Evolutionary conservation across 805 yeast species (phyloP).

Genomic region (Teunomyces gatunensis): DNA sequence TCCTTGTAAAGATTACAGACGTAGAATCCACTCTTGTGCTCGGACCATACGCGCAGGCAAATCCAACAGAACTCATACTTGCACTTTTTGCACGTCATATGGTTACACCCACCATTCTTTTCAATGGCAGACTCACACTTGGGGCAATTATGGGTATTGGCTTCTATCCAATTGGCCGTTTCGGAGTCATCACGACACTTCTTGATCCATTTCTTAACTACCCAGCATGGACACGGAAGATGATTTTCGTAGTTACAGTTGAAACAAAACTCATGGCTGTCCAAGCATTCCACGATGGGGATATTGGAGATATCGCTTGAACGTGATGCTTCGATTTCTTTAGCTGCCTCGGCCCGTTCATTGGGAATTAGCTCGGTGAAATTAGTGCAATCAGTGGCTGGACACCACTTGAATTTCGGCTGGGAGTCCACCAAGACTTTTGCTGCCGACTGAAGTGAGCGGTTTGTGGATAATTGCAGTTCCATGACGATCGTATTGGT

Average conservation of each 20-base stretch:
- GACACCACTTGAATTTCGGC: conserved; percentile 70
- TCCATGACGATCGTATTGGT: conserved; percentile 8
- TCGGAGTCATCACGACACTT: conserved; percentile 86
- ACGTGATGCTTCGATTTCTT: conserved; percentile 1
- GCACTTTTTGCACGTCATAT: conserved; percentile 86
- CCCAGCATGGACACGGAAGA: conserved; percentile 75
- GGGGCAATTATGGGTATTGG: conserved; percentile 85
- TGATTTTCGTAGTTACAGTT: conserved; percentile 75
- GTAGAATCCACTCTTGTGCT: conserved; percentile 63
- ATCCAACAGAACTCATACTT: conserved; percentile 88
- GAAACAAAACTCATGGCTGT: conserved; percentile 74
- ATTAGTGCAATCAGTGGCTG: conserved; percentile 73
- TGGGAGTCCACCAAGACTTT: conserved; percentile 50
- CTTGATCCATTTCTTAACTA: conserved; percentile 68
- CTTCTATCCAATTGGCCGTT: conserved; percentile 81
- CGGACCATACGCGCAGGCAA: conserved; percentile 72
- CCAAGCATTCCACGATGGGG: conserved; percentile 69
- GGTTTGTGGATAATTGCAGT: conserved; percentile 31
- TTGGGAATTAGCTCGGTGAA: conserved; percentile 42
- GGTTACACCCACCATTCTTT: conserved; percentile 96
- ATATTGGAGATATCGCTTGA: conserved; percentile 27
- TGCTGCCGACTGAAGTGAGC: conserved; percentile 37
- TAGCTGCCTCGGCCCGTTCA: conserved; percentile 19
- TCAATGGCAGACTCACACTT: conserved; percentile 78
- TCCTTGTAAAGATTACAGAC: conserved; percentile 56